Evolutionary conservation across 2,329 filamentous ascomycete genomes (phyloP).

Genomic region (Sarocladiaceae sp.): DNA sequence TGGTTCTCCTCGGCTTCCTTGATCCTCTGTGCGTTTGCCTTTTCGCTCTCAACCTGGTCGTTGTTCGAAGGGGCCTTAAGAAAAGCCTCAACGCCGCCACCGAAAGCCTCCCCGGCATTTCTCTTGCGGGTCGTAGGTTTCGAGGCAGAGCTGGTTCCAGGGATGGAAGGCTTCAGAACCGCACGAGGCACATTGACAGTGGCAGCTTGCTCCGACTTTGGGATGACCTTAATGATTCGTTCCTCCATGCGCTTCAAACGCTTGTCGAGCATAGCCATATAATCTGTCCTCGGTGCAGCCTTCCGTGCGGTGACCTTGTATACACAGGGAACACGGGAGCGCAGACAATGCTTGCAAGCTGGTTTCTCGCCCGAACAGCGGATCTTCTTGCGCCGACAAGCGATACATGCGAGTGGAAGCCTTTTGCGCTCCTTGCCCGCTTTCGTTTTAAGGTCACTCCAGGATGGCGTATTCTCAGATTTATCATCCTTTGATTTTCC

Average conservation of each 20-base stretch:
- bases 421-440: constrained; percentile 95
- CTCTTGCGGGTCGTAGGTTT: constrained; percentile 66
- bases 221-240: constrained; percentile 90
- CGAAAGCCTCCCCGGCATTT: constrained; percentile 80
- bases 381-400: constrained; percentile 95
- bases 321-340: constrained; percentile 89
- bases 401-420: constrained; percentile 88
- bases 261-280: constrained; percentile 99
- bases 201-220: constrained; percentile 72
- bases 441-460: constrained; percentile 82
- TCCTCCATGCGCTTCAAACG: constrained; percentile 96
- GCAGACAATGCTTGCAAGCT: constrained; percentile 90
- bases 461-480: constrained; percentile 51
- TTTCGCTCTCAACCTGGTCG: constrained; percentile 35
- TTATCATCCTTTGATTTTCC: constrained; percentile 52
- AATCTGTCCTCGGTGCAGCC: constrained; percentile 89
- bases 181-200: constrained; percentile 66
- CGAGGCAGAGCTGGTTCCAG: constrained; percentile 37
- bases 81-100: constrained; percentile 75
- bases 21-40: constrained; percentile 29
- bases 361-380: constrained; percentile 96
- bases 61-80: constrained; percentile 52
- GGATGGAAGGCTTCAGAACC: constrained; percentile 72
- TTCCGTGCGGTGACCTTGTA: constrained; percentile 97
- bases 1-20: constrained; percentile 69